Evolutionary conservation across 495 filamentous ascomycete species (phyloP), one percentile per base, ranked within the genome.

Genomic region (Neurospora sp.): DNA sequence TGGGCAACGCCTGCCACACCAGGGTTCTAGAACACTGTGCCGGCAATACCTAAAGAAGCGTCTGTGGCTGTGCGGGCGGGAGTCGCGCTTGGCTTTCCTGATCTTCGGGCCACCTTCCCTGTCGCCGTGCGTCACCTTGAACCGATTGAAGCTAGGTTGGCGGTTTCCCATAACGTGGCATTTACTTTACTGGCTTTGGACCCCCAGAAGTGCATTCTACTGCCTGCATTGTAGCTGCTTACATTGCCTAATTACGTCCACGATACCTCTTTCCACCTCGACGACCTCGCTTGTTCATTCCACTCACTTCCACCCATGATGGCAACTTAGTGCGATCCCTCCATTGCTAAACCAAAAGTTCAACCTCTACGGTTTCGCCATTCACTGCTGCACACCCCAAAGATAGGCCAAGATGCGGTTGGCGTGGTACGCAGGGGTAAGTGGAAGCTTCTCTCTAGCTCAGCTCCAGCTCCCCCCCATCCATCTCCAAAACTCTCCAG

Each of bases 401-500:
- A 61, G 5, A 61, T 8, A 65, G 14, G 53, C 53, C 53, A 86
- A 73, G 75, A 88, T 89, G 87, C 83, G 87, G 78, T 80, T 88
- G 73, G 80, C 81, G 74, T 86, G 83, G 84, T 89, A 89, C 76
- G 86, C 86, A 76, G 85, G 84, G 82, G 87, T 88, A 85, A 80
- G 86, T 74, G 39, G 69, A 69, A 73, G 69, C 71, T 69, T 37
- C 59, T 31, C 47, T 14, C 20, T 59, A 31, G 53, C 53, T 65
- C 53, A 65, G 27, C 27, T 70, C 69, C 70, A 35, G 42, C 69
- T 61, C 68, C 53, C 53, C 10, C 9, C 40, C 8, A 45, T 45
- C 3, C 39, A 65, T 65, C 53, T 65, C 27, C 7, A 35, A 35
- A 27, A 27, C 27, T 27, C 27, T 27, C 27, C 27, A 27, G 27